A percentile compares a stretch with the other conserved stretches of the same genome.
These are phyloP conservation scores for Raddia guianensis DNA, from an alignment of 176 grass and related monocot genomes.

Conservation along the genomic window DNA sequence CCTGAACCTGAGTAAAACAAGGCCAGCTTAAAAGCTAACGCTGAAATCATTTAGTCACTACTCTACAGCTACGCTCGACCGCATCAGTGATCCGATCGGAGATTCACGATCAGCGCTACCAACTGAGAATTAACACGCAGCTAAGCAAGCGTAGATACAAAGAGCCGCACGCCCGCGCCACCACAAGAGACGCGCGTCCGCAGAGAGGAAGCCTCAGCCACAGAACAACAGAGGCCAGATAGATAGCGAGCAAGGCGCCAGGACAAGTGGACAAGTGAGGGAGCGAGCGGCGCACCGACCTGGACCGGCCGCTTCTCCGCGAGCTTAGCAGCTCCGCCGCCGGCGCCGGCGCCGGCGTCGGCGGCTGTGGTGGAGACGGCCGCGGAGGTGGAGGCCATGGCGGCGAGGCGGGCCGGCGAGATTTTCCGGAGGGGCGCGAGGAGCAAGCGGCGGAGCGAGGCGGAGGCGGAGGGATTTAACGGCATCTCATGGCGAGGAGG, in stretches of 20 bases:
- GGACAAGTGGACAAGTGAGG: neutral
- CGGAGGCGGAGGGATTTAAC: constrained; percentile 32
- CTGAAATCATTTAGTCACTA: neutral
- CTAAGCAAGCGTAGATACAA: neutral
- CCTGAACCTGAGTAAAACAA: neutral
- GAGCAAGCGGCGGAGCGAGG: constrained; percentile 48
- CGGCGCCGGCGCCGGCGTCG: constrained; percentile 24
- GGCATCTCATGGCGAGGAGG: constrained; percentile 50
- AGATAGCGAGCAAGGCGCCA: neutral
- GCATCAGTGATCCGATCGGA: neutral
- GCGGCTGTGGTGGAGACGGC: constrained; percentile 35
- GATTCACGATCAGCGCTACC: neutral
- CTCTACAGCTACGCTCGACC: neutral
- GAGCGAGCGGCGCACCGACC: constrained; percentile 26
- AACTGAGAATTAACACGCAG: too few relatives aligned
- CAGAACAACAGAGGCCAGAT: neutral
- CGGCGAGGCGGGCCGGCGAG: constrained; percentile 3
- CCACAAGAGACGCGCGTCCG: neutral
- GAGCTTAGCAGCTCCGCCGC: constrained; percentile 36
- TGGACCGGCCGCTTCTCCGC: constrained; percentile 48
- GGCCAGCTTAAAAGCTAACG: neutral
- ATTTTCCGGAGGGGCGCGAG: constrained; percentile 38
- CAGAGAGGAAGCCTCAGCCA: neutral
- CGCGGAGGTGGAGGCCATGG: constrained; percentile 39
- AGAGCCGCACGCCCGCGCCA: neutral